phyloP scores from a whole-genome alignment of 345 rosid genomes.

The Crucihimalaya himalaica region DNA sequence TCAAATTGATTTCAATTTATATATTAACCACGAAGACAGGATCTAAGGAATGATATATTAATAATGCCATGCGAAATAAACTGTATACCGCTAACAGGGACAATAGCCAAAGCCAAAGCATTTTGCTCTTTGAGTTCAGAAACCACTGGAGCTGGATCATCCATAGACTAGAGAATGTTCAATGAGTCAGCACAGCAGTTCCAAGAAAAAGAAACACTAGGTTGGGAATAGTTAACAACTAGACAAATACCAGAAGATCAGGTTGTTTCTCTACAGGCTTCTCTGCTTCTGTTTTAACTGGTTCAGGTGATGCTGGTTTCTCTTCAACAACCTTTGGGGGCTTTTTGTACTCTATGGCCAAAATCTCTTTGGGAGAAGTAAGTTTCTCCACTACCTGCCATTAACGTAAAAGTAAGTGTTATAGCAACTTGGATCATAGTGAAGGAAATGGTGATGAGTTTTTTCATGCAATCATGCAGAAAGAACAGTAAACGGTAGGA shows the following conservation, averaged over 20 bases:
- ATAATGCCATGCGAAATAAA: not conserved
- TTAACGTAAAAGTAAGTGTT: not conserved
- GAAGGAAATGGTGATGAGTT: not conserved
- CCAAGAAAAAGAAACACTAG: not conserved
- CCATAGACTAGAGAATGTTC: constrained; percentile 56
- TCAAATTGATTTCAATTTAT: not conserved
- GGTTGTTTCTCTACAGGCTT: constrained; percentile 64
- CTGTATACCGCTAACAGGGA: constrained; percentile 68
- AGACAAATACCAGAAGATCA: constrained; percentile 69
- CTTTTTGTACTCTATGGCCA: constrained; percentile 78
- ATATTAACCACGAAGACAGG: not conserved
- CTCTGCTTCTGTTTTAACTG: constrained; percentile 57
- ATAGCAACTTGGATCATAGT: not conserved
- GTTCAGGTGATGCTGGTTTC: constrained; percentile 56
- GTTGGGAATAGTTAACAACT: constrained; percentile 6
- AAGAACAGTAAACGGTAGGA: not conserved
- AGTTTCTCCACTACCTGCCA: constrained; percentile 50
- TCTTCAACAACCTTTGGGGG: constrained; percentile 54
- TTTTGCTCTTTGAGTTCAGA: constrained; percentile 81
- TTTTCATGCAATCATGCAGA: not conserved
- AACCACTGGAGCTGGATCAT: constrained; percentile 68
- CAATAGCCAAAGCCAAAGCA: constrained; percentile 91
- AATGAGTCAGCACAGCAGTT: constrained; percentile 8
- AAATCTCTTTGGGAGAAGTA: constrained; percentile 68
- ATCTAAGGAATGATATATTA: not conserved